Evolutionary conservation across 768 basidiomycete species (phyloP).

Genomic region (Pisolithus microcarpus): DNA sequence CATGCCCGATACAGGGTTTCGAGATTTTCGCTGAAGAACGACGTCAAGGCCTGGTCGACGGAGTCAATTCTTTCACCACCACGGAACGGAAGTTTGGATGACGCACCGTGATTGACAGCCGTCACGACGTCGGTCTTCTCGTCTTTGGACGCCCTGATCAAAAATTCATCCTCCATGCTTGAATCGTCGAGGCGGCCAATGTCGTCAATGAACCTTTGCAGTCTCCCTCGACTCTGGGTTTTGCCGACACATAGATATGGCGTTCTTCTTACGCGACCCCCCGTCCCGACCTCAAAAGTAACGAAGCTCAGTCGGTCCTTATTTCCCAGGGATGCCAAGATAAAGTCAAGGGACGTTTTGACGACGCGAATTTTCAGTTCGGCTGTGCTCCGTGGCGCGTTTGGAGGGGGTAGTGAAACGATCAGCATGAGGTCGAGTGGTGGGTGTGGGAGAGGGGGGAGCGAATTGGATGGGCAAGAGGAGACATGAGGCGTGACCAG

Average conservation of each 20-base stretch:
- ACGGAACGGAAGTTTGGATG: background rate
- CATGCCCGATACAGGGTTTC: constrained; percentile 88
- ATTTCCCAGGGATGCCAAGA: constrained; percentile 65
- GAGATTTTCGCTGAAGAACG: constrained; percentile 87
- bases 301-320: constrained; percentile 85
- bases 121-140: constrained; percentile 97
- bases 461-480: constrained; percentile 70
- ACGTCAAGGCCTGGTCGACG: constrained; percentile 69
- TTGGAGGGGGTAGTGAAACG: constrained; percentile 74
- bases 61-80: background rate
- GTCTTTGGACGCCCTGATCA: constrained; percentile 72
- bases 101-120: constrained; percentile 88
- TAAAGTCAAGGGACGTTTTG: constrained; percentile 80
- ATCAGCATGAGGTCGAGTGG: constrained; percentile 90
- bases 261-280: constrained; percentile 83
- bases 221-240: constrained; percentile 57
- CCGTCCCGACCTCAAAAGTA: constrained; percentile 84
- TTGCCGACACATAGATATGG: constrained; percentile 78
- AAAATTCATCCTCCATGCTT: constrained; percentile 53
- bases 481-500: constrained; percentile 68
- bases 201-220: constrained; percentile 75
- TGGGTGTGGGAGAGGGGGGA: constrained; percentile 77
- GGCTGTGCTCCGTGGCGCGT: constrained; percentile 67
- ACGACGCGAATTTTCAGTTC: constrained; percentile 86
- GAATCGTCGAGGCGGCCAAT: constrained; percentile 38